phyloP scores from a whole-genome alignment of 176 grass and related monocot species.

The Stipa capillata region DNA sequence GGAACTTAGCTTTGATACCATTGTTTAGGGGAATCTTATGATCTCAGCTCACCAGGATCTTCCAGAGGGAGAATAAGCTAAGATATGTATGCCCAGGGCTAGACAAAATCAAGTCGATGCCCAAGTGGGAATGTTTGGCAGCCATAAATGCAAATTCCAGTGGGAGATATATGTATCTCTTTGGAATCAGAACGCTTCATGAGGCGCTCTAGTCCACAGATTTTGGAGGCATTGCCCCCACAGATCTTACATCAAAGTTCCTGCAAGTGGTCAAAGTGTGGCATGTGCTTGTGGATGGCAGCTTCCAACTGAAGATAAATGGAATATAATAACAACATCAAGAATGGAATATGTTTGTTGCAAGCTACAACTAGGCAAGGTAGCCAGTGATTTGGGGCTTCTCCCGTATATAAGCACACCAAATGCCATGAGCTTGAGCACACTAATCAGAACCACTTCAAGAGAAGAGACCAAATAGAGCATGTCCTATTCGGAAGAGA shows the following conservation, averaged over 20 bases:
- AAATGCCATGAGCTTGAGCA: not conserved
- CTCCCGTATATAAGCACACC: slow-evolving; percentile 25
- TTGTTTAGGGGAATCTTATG: not conserved
- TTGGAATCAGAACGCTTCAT: slow-evolving; percentile 11
- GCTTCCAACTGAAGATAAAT: not conserved
- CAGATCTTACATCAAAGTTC: slow-evolving; percentile 24
- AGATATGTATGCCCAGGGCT: slow-evolving; percentile 31
- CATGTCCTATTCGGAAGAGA: not conserved
- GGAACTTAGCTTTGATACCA: not conserved
- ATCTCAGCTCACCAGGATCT: not conserved
- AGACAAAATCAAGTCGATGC: slow-evolving; percentile 16
- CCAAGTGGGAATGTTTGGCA: not conserved
- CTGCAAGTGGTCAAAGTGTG: not conserved
- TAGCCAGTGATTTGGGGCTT: not conserved
- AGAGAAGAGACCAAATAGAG: not conserved
- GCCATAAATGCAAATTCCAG: not conserved
- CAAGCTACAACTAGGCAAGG: slow-evolving; percentile 1
- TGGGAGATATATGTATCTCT: not conserved
- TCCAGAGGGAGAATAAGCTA: not conserved
- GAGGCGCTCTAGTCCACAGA: slow-evolving; percentile 2
- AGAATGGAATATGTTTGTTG: not conserved
- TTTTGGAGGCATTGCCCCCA: not conserved
- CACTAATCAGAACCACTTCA: not conserved
- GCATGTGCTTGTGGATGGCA: slow-evolving; percentile 11
- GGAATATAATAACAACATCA: not conserved